Percentiles rank a stretch among this genome's conserved stretches.
Conservation (phyloP, 192 early-diverging fungal species). For the Umbelopsis vinacea region DNA sequence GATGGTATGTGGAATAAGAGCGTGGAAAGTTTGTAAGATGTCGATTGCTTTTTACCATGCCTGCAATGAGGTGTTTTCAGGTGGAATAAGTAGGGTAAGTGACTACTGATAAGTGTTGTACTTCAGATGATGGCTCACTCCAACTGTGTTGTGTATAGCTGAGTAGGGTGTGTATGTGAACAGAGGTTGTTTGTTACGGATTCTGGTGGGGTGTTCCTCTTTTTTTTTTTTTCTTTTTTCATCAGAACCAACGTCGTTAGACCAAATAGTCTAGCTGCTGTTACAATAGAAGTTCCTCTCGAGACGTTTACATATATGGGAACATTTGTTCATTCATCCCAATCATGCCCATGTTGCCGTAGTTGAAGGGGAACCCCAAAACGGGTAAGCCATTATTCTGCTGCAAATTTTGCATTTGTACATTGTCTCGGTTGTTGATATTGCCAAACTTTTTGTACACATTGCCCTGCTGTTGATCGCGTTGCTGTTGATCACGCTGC, state of each 20-base stretch:
- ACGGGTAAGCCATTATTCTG: constrained; percentile 14
- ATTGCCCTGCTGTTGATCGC: constrained; percentile 37
- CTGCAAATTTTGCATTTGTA: constrained; percentile 21
- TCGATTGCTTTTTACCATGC: neutral
- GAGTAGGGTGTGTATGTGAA: too few relatives aligned
- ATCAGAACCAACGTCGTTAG: neutral
- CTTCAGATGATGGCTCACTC: too few relatives aligned
- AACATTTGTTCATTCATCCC: constrained; percentile 52
- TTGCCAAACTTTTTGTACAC: constrained; percentile 36
- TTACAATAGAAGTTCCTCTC: neutral
- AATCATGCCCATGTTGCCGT: constrained; percentile 49
- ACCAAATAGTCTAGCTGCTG: neutral
- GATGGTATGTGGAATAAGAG: constrained; percentile 13
- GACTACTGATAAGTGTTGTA: too few relatives aligned
- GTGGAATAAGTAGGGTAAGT: too few relatives aligned
- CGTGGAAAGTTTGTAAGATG: neutral
- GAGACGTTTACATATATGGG: constrained; percentile 48
- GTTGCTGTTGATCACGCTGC: constrained; percentile 56
- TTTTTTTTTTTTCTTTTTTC: neutral
- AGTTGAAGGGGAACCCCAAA: constrained; percentile 19
- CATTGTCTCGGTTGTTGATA: constrained; percentile 27
- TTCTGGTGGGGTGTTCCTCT: neutral
- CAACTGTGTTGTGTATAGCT: too few relatives aligned
- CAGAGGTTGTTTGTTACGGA: neutral
- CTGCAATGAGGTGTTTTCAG: neutral